phyloP scores from a whole-genome alignment of 139 green algal species.

The Yamagishiella unicocca region DNA sequence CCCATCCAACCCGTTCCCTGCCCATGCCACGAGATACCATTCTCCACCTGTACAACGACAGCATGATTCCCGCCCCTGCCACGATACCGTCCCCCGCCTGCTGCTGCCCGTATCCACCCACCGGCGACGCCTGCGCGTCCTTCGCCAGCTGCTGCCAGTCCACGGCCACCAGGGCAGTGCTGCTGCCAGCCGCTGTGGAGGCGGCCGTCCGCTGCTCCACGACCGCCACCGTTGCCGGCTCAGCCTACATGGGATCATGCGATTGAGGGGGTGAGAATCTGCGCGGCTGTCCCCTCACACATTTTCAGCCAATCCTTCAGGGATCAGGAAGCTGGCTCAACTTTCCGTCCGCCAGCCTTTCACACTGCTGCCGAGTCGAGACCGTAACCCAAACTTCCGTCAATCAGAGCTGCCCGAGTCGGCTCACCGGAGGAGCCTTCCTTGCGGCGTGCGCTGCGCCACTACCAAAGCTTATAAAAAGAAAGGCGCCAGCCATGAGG shows the following conservation, averaged over 20 bases:
- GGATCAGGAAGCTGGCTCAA: too few species aligned
- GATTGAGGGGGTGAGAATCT: too few species aligned
- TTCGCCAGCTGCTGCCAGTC: neutral
- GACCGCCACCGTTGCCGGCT: neutral
- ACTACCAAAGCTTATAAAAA: neutral
- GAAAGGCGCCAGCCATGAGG: slow-evolving; percentile 23
- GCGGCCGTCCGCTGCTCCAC: neutral
- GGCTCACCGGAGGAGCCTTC: neutral
- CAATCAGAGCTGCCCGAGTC: too few species aligned
- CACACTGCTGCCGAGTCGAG: too few species aligned
- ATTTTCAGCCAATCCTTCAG: too few species aligned
- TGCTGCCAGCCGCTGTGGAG: neutral
- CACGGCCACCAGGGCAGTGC: neutral
- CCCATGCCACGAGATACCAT: too few species aligned
- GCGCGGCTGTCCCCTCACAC: too few species aligned
- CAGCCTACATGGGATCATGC: too few species aligned
- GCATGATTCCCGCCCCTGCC: neutral
- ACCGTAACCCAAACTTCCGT: too few species aligned
- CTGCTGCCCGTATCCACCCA: neutral
- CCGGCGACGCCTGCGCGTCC: slow-evolving; percentile 31
- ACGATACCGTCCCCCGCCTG: neutral
- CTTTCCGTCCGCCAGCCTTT: too few species aligned
- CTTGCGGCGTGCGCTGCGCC: neutral
- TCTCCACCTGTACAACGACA: too few species aligned
- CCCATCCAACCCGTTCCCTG: too few species aligned